Evolutionary conservation across 805 yeast genomes (phyloP), one percentile per base, ranked within the genome.

Genomic region (Kodamaea kakaduensis): DNA sequence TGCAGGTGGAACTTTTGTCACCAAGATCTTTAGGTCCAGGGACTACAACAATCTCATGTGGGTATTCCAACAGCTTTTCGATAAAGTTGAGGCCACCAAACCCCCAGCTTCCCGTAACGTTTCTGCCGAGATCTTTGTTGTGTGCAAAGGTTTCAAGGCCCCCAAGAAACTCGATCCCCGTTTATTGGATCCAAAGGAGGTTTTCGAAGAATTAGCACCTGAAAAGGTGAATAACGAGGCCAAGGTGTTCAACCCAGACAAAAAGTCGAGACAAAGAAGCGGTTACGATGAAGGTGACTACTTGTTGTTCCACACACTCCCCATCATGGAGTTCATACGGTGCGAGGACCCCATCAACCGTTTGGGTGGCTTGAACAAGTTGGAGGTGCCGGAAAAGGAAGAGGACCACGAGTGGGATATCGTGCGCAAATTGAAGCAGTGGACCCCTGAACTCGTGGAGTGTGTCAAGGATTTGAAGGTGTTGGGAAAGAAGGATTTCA

Each of bases 71-170:
- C 98, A 93, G 61, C 70, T 93, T 38, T 93, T 93, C 55, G 96
- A 88, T 36, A 89, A 84, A 55, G 97, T 93, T 36, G 97, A 93
- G 61, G 99, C 99, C 13, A 93, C 99, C 0, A 93, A 93, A 56
- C 99, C 99, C 6, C 97, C 99, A 6, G 89, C 97, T 6, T 88
- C 97, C 24, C 89, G 99, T 80, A 88, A 87, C 61, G 99, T 93
- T 21, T 90, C 97, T 56, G 99, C 99, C 2, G 99, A 93, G 71
- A 93, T 93, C 53, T 93, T 93, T 56, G 98, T 93, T 31, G 97
- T 89, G 23, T 93, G 99, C 64, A 81, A 81, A 58, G 94, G 94
- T 9, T 93, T 84, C 69, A 90, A 89, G 59, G 96, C 97, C 9
- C 98, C 99, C 32, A 86, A 89, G 59, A 87, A 84, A 57, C 61